Base-by-base conservation (phyloP, 495 filamentous ascomycete species). In the Penicillium paxilli region DNA sequence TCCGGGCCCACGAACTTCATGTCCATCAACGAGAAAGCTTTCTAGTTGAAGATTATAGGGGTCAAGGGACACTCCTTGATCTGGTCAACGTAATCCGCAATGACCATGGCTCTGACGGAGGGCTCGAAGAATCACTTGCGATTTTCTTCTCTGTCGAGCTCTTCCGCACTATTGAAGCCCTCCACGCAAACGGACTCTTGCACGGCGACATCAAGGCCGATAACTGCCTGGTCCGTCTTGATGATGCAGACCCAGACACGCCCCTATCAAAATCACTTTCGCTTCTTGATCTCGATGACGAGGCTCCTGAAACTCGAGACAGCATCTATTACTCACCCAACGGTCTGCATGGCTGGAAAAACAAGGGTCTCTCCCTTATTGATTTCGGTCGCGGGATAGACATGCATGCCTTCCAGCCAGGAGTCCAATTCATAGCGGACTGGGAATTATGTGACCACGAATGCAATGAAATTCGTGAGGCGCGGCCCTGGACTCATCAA, bases 81-180 rank as follows among this genome's bases (percentile, higher is more conserved):
- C 83, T 97, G 8, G 85, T 98, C 67, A 98, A 98, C 70, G 77
- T 89, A 54, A 84, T 92, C 55, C 83, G 86, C 57, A 79, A 83
- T 24, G 90, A 96, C 38, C 75, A 74, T 22, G 73, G 71, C 37
- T 57, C 66, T 14, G 77, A 76, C 32, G 83, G 82, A 3, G 88
- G 87, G 0, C 87, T 97, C 76, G 94, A 98, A 54, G 94, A 98
- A 70, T 72, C 73, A 23, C 74, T 98, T 0, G 89, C 86, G 46
- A 97, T 98, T 90, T 98, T 97, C 77, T 94, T 97, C 72, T 81
- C 88, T 19, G 77, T 98, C 54, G 94, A 98, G 69, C 83, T 98
- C 24, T 79, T 98, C 55, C 88, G 94, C 38, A 96, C 92, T 1
- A 78, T 96, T 19, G 93, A 98, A 74, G 85, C 85, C 0, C 78